phyloP scores from a whole-genome alignment of 176 grass and related monocot species.

The Raddia distichophylla region DNA sequence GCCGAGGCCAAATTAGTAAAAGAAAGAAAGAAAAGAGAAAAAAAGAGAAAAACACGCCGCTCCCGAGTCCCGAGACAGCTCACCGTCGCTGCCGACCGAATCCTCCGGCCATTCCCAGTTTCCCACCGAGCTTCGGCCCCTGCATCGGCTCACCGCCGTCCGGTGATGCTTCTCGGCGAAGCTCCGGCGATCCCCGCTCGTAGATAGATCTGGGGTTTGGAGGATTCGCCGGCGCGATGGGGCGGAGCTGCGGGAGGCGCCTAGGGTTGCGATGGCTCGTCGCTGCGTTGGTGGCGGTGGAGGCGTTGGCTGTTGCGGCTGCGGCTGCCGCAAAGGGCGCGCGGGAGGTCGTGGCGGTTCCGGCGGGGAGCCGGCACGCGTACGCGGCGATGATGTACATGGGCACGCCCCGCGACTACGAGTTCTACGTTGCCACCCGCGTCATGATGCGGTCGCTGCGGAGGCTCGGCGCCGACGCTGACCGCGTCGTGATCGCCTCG shows the following conservation, averaged over 20 bases:
- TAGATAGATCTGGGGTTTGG: slow-evolving; percentile 41
- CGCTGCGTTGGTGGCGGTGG: slow-evolving; percentile 2
- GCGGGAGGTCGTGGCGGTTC: not conserved
- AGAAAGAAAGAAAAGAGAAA: not conserved
- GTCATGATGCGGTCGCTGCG: slow-evolving; percentile 87
- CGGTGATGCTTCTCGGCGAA: slow-evolving; percentile 3
- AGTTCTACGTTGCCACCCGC: slow-evolving; percentile 94
- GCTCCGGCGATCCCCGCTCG: slow-evolving; percentile 21
- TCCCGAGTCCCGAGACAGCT: slow-evolving; percentile 25
- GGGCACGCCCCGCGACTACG: slow-evolving; percentile 90
- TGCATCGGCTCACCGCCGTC: not conserved
- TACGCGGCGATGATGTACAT: slow-evolving; percentile 98
- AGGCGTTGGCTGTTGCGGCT: not conserved
- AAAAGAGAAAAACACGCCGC: not conserved
- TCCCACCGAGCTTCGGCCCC: not conserved
- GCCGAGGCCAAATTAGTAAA: not conserved
- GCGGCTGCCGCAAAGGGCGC: slow-evolving; percentile 21
- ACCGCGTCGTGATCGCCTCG: slow-evolving; percentile 83
- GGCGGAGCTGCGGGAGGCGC: slow-evolving; percentile 9
- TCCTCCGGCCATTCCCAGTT: slow-evolving; percentile 16
- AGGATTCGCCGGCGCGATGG: slow-evolving; percentile 37
- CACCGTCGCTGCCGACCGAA: slow-evolving; percentile 14
- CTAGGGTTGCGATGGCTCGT: slow-evolving; percentile 41
- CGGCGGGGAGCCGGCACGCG: slow-evolving; percentile 57
- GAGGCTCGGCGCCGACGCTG: slow-evolving; percentile 54